Percentiles rank a stretch among this genome's conserved stretches.
These are phyloP conservation scores for Zymoseptoria brevis DNA, from an alignment of 2,329 filamentous ascomycete species.

Conservation along the genomic window DNA sequence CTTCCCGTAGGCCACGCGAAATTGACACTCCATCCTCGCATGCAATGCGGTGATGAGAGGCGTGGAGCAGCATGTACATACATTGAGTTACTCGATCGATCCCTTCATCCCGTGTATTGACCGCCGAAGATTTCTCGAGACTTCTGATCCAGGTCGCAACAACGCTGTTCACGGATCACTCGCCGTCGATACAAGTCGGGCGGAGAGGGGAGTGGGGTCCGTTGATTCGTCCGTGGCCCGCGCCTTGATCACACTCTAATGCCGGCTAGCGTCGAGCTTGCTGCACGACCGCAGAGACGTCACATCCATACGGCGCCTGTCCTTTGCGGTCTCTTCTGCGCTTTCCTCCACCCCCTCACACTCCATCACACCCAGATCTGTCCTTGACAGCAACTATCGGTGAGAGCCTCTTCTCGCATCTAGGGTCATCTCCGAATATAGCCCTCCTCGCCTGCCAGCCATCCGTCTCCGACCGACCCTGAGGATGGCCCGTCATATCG, in stretches of 20 bases:
- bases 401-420: not conserved
- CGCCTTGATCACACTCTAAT: not conserved
- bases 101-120: not conserved
- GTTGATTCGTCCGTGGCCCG: not conserved
- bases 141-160: no score
- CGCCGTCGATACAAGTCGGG: not conserved
- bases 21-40: not conserved
- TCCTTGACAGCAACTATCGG: not conserved
- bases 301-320: not conserved
- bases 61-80: no score
- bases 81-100: no score
- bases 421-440: not conserved
- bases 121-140: no score
- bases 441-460: not conserved
- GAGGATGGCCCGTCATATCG: not conserved
- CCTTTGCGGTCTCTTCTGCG: not conserved
- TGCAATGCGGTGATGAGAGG: not conserved
- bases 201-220: not conserved
- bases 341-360: not conserved
- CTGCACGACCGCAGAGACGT: not conserved
- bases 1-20: not conserved
- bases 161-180: no score
- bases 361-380: not conserved
- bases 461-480: not conserved
- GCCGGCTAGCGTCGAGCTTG: not conserved